Conservation (phyloP, 2,329 filamentous ascomycete species). For the Colletotrichum cereale region DNA sequence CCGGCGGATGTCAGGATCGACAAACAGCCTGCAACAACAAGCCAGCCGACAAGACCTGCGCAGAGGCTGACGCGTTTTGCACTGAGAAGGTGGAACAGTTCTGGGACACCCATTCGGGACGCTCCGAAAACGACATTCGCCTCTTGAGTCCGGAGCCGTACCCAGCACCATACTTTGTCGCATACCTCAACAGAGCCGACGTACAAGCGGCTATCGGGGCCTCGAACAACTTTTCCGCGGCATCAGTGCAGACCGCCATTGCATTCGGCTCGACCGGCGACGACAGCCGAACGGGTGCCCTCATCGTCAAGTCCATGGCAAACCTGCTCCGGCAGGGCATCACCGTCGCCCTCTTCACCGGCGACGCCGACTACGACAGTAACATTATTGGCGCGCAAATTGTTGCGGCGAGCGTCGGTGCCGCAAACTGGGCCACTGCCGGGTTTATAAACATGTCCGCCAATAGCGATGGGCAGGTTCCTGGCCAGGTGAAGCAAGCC, state of each 20-base stretch:
- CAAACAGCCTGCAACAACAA: slow-evolving; percentile 20
- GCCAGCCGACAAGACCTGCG: slow-evolving; percentile 11
- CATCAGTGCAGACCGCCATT: slow-evolving; percentile 20
- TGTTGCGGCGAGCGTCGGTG: slow-evolving; percentile 9
- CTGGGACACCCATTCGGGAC: slow-evolving; percentile 15
- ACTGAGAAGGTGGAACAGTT: slow-evolving; percentile 13
- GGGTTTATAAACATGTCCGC: slow-evolving; percentile 27
- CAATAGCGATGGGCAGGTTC: slow-evolving; percentile 29
- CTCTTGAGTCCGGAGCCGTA: slow-evolving; percentile 1
- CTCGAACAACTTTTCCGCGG: slow-evolving; percentile 16
- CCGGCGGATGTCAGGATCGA: slow-evolving; percentile 14
- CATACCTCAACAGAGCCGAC: slow-evolving; percentile 31
- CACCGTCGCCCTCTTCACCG: slow-evolving; percentile 24
- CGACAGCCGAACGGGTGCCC: slow-evolving; percentile 24
- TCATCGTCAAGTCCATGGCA: slow-evolving; percentile 3
- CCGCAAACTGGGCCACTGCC: slow-evolving; percentile 12
- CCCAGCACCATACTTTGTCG: not conserved
- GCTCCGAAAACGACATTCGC: slow-evolving; percentile 24
- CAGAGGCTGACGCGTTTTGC: slow-evolving; percentile 19
- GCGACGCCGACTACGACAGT: slow-evolving; percentile 34
- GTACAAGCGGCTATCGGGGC: slow-evolving; percentile 24
- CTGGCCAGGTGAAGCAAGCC: slow-evolving; percentile 27
- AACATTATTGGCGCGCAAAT: slow-evolving; percentile 24
- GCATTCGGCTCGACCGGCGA: slow-evolving; percentile 21
- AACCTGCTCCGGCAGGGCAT: slow-evolving; percentile 13